These are phyloP conservation scores for Aspergillus conjunctus DNA, from an alignment of 495 filamentous ascomycete species.

Conservation along the genomic window DNA sequence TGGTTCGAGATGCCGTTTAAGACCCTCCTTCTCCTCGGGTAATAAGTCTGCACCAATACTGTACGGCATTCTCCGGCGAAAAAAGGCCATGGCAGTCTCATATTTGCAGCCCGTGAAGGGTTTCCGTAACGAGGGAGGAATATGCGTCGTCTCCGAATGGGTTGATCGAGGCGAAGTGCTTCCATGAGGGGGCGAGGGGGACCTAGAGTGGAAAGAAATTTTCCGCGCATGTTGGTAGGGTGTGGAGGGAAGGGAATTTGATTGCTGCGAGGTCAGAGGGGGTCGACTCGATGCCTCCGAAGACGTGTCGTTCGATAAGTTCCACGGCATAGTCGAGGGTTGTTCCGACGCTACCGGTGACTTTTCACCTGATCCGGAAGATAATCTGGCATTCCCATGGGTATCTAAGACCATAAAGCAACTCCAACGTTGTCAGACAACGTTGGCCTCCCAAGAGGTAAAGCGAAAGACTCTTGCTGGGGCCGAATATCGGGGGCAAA, in stretches of 20 bases:
- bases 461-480: slow-evolving; percentile 1
- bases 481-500: slow-evolving; percentile 3
- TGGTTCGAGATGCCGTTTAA: slow-evolving; percentile 67
- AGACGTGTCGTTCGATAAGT: slow-evolving; percentile 39
- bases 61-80: slow-evolving; percentile 87
- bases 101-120: slow-evolving; percentile 70
- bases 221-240: slow-evolving; percentile 86
- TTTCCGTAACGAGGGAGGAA: slow-evolving; percentile 65
- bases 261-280: slow-evolving; percentile 63
- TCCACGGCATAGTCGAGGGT: slow-evolving; percentile 48
- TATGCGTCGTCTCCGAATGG: slow-evolving; percentile 81
- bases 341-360: slow-evolving; percentile 48
- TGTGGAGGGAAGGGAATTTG: slow-evolving; percentile 91
- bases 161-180: slow-evolving; percentile 89
- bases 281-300: slow-evolving; percentile 43
- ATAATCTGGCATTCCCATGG: slow-evolving; percentile 49
- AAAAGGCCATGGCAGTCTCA: slow-evolving; percentile 74
- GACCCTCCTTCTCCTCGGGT: slow-evolving; percentile 63
- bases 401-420: slow-evolving; percentile 49
- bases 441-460: slow-evolving; percentile 28
- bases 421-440: slow-evolving; percentile 34
- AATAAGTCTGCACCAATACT: slow-evolving; percentile 75
- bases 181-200: slow-evolving; percentile 78
- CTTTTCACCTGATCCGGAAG: slow-evolving; percentile 43
- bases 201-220: slow-evolving; percentile 79